Conservation (phyloP, 116 monocot species). For the Iris pallida region DNA sequence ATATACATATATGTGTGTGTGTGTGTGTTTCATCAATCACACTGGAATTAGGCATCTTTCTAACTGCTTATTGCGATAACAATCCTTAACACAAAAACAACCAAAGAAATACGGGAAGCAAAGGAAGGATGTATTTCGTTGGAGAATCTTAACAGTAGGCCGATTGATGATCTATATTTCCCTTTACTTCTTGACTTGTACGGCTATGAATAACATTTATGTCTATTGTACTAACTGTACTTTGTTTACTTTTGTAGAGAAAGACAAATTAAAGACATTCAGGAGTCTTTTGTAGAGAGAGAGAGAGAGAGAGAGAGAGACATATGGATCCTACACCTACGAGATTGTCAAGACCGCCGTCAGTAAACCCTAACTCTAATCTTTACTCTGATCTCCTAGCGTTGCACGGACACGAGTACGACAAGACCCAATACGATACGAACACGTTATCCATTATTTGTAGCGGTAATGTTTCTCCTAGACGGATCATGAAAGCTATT, state of each 20-base stretch:
- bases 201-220: background rate
- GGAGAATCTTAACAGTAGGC: constrained; percentile 88
- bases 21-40: no score
- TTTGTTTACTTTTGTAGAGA: constrained; percentile 46
- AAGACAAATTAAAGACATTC: constrained; percentile 90
- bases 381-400: background rate
- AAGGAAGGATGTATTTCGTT: constrained; percentile 62
- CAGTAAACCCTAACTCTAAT: background rate
- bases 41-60: no score
- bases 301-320: no score
- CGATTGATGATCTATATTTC: constrained; percentile 5
- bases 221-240: constrained; percentile 3
- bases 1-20: no score
- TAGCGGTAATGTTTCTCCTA: no score
- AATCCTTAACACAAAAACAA: constrained; percentile 91
- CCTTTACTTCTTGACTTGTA: background rate
- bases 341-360: constrained; percentile 64
- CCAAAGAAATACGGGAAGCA: constrained; percentile 78
- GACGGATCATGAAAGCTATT: no score
- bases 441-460: no score
- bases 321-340: no score
- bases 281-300: no score
- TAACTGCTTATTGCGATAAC: constrained; percentile 20
- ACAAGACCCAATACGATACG: no score
- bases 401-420: no score